A percentile compares a stretch with the other conserved stretches of the same genome.
Conservation (phyloP, 1,284 basidiomycete genomes). For the Ustilago lituana region DNA sequence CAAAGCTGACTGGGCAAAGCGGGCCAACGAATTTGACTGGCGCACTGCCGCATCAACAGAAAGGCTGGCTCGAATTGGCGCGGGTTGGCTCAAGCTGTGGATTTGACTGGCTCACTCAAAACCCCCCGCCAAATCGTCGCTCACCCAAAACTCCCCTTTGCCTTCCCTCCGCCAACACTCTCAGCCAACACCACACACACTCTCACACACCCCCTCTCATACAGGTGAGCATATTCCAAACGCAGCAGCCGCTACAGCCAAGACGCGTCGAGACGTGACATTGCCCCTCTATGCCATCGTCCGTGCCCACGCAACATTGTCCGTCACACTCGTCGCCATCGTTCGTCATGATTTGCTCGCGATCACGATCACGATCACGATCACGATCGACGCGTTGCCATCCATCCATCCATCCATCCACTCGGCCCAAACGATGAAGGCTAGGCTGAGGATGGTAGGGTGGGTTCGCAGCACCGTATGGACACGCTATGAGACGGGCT, state of each 20-base stretch:
- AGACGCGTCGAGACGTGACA: slow-evolving; percentile 45
- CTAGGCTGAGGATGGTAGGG: not conserved
- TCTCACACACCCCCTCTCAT: slow-evolving; percentile 14
- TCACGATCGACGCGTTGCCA: slow-evolving; percentile 14
- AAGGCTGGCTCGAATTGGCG: not conserved
- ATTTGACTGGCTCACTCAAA: slow-evolving; percentile 40
- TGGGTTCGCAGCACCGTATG: too few species aligned
- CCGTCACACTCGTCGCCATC: slow-evolving; percentile 23
- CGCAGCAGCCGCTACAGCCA: slow-evolving; percentile 14
- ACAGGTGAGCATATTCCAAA: slow-evolving; percentile 46
- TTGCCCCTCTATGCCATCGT: slow-evolving; percentile 21
- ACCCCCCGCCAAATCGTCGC: slow-evolving; percentile 29
- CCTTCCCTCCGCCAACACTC: slow-evolving; percentile 35
- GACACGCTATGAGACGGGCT: too few species aligned
- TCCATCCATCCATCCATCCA: slow-evolving; percentile 21
- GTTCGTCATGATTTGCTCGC: slow-evolving; percentile 24
- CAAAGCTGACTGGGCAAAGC: not conserved
- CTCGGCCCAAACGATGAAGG: not conserved
- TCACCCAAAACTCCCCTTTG: slow-evolving; percentile 35
- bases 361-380: slow-evolving; percentile 50
- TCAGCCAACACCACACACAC: slow-evolving; percentile 38
- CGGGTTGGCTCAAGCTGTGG: not conserved
- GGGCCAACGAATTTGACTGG: slow-evolving; percentile 20
- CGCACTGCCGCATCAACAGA: slow-evolving; percentile 10
- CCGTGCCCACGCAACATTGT: slow-evolving; percentile 16